These are phyloP conservation scores for Isabelozyma heimii DNA, from an alignment of 805 yeast genomes.

Conservation along the genomic window DNA sequence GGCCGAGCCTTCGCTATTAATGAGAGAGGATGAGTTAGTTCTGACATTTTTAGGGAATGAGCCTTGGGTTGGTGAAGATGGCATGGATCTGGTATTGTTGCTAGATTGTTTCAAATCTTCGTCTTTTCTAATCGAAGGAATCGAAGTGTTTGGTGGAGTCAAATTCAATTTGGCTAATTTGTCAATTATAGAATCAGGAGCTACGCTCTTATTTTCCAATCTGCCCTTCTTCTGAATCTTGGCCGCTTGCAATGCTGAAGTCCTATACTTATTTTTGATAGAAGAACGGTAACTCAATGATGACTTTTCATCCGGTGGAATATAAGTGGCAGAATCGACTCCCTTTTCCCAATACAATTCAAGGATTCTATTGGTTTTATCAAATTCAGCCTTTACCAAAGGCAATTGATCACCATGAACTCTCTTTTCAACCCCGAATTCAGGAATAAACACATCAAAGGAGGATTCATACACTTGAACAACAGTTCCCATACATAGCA, in stretches of 20 bases:
- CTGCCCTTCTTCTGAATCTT: conserved; percentile 44
- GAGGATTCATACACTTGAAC: conserved; percentile 94
- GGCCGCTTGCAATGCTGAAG: conserved; percentile 73
- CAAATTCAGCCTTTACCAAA: conserved; percentile 86
- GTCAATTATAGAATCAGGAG: conserved; percentile 43
- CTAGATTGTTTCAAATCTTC: conserved; percentile 1
- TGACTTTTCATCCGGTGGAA: conserved; percentile 86
- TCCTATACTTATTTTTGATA: conserved; percentile 72
- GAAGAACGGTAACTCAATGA: conserved; percentile 74
- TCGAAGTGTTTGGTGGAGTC: conserved; percentile 41
- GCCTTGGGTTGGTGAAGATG: conserved; percentile 19
- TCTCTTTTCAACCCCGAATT: conserved; percentile 90
- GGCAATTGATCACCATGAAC: conserved; percentile 98
- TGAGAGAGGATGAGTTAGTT: conserved; percentile 17
- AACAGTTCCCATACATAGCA: conserved; percentile 81
- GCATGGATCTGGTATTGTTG: conserved; percentile 19
- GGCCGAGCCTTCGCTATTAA: conserved; percentile 8
- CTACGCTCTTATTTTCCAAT: conserved; percentile 22
- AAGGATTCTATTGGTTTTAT: conserved; percentile 59
- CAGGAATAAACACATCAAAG: conserved; percentile 89
- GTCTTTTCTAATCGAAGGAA: conserved; percentile 14
- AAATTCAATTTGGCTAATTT: conserved; percentile 52
- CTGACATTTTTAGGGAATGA: conserved; percentile 18
- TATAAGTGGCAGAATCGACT: conserved; percentile 85
- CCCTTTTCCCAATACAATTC: conserved; percentile 92